These are phyloP conservation scores for Handroanthus guayacan DNA, from an alignment of 257 asterid genomes.

Conservation along the genomic window DNA sequence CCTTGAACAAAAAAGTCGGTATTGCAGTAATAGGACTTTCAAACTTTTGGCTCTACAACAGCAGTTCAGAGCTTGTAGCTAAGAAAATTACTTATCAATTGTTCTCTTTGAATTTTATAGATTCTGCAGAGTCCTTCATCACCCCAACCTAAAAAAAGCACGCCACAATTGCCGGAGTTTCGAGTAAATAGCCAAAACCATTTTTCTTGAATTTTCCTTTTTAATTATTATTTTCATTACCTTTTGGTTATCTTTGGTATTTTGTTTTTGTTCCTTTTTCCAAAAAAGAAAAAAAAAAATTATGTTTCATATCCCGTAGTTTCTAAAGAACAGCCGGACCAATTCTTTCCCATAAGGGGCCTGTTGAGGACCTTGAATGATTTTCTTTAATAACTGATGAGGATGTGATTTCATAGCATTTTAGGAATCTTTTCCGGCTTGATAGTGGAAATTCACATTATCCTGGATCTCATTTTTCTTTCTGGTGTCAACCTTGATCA, in stretches of 20 bases:
- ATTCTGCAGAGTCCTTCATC: constrained; percentile 47
- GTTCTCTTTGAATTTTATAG: constrained; percentile 38
- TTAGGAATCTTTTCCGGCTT: constrained; percentile 7
- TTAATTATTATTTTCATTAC: neutral
- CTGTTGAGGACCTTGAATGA: neutral
- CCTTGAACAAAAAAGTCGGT: constrained; percentile 74
- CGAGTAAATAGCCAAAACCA: constrained; percentile 52
- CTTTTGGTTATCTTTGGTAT: no score
- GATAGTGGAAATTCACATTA: neutral
- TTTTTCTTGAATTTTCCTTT: neutral
- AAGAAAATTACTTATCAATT: neutral
- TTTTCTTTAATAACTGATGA: neutral
- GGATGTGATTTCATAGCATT: neutral
- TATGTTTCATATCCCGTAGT: neutral
- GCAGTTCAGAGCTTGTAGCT: neutral
- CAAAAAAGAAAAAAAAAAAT: no score
- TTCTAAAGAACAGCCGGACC: neutral
- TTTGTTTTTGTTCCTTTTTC: no score
- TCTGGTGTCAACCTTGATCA: constrained; percentile 28
- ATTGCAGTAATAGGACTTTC: neutral
- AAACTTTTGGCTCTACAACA: neutral
- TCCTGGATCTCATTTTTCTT: constrained; percentile 21
- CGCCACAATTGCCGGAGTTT: constrained; percentile 49
- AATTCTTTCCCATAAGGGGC: neutral
- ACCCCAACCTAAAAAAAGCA: constrained; percentile 54